Base-by-base conservation (phyloP, 371 early-diverging fungal species). In the Zychaea mexicana region DNA sequence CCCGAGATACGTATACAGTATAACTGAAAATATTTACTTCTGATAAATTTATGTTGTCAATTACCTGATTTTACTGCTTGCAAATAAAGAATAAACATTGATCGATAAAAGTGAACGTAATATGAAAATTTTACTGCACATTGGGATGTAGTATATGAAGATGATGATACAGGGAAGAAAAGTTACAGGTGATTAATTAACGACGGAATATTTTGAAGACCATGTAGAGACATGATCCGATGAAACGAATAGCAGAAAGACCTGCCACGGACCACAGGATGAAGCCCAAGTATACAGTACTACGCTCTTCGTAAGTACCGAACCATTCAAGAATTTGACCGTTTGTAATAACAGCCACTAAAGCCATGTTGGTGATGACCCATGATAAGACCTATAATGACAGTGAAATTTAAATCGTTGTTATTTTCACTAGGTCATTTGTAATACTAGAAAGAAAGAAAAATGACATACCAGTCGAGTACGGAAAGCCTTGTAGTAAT, bases 201-300 rank as follows among this genome's bases (percentile, higher is more conserved):
- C 49, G 49, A 8, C 22, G 21, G 67, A 81, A 81, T 26, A 81
- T 73, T 31, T 70, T 73, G 62, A 88, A 80, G 47, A 92, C 65
- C 62, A 96, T 74, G 74, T 93, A 97, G 52, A 88, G 67, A 62
- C 82, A 70, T 57, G 88, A 85, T 46, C 96, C 97, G 38, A 92
- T 38, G 74, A 95, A 94, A 38, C 96, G 89, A 65, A 96, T 77
- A 2, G 85, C 74, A 4, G 94, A 85, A 53, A 97, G 79, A 32
- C 83, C 93, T 24, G 92, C 87, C 24, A 95, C 94, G 12, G 92
- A 90, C 93, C 94, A 96, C 54, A 96, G 90, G 56, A 96, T 89
- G 66, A 96, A 91, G 58, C 87, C 86, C 57, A 96, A 81, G 62
- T 93, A 96, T 13, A 79, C 78, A 56, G 92, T 91, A 54, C 79